Evolutionary conservation across 1,139 yeast genomes (phyloP).

Genomic region (Debaryomycetaceae sp.): DNA sequence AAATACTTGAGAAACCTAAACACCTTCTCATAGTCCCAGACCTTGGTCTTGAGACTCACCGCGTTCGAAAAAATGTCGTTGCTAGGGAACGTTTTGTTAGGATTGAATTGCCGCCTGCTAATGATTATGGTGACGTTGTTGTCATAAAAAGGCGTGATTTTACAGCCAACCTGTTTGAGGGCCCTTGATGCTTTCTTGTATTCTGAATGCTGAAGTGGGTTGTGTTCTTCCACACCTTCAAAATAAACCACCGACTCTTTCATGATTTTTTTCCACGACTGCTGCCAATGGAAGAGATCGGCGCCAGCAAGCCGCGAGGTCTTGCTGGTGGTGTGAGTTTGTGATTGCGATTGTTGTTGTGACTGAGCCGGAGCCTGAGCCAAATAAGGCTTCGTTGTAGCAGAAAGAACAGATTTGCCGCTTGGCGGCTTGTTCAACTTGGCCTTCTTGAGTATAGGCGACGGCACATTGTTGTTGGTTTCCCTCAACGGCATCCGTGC

Average conservation of each 20-base stretch:
- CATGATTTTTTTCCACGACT: conserved; percentile 78
- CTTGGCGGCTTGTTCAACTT: conserved; percentile 14
- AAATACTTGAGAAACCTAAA: conserved; percentile 73
- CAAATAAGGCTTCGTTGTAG: conserved; percentile 7
- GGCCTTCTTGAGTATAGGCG: conserved; percentile 34
- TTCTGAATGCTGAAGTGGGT: conserved; percentile 42
- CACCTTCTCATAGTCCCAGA: conserved; percentile 88
- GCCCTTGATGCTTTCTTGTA: conserved; percentile 53
- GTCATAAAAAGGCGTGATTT: conserved; percentile 72
- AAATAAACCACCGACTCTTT: conserved; percentile 72
- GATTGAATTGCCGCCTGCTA: conserved; percentile 47
- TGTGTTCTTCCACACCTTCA: conserved; percentile 58
- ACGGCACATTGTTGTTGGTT: conserved; percentile 41
- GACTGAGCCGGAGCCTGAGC: conserved; percentile 1
- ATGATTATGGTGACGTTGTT: conserved; percentile 78
- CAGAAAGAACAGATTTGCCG: not conserved
- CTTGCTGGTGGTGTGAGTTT: conserved; percentile 1
- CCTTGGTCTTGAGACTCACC: conserved; percentile 58
- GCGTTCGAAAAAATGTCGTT: conserved; percentile 72
- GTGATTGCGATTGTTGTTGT: conserved; percentile 7
- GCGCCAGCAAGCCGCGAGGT: conserved; percentile 37
- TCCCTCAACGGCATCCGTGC: conserved; percentile 43
- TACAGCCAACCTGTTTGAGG: conserved; percentile 59
- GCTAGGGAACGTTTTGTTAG: conserved; percentile 27
- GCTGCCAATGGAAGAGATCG: conserved; percentile 72